Conservation (phyloP, 2,329 filamentous ascomycete genomes). For the Colletotrichum phormii region DNA sequence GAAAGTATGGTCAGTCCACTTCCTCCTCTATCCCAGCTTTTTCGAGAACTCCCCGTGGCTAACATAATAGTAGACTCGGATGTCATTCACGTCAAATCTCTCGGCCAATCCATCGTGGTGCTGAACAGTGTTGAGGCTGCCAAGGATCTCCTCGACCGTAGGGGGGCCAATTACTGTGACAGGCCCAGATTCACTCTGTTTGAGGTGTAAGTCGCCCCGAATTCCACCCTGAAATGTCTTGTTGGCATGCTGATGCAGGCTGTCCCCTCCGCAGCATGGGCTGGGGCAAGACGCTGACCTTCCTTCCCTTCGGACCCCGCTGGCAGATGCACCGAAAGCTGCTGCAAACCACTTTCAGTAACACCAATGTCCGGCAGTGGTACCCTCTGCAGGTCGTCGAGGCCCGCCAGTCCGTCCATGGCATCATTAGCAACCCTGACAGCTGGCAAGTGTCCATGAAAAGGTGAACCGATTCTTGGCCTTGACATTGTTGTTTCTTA, state of each 20-base stretch:
- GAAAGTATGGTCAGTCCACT: slow-evolving; percentile 65
- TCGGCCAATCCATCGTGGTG: slow-evolving; percentile 52
- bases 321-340: slow-evolving; percentile 58
- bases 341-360: slow-evolving; percentile 56
- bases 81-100: slow-evolving; percentile 45
- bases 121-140: slow-evolving; percentile 57
- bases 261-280: slow-evolving; percentile 48
- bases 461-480: slow-evolving; percentile 7
- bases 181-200: slow-evolving; percentile 58
- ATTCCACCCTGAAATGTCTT: not conserved
- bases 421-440: slow-evolving; percentile 37
- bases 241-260: slow-evolving; percentile 17
- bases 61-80: slow-evolving; percentile 40
- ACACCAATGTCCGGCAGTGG: slow-evolving; percentile 49
- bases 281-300: slow-evolving; percentile 59
- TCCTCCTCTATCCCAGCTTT: not conserved
- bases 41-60: not conserved
- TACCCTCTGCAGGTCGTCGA: slow-evolving; percentile 47
- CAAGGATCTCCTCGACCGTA: slow-evolving; percentile 56
- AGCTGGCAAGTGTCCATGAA: slow-evolving; percentile 39
- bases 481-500: not conserved
- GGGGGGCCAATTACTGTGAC: slow-evolving; percentile 57
- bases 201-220: slow-evolving; percentile 42
- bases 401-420: slow-evolving; percentile 43
- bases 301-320: slow-evolving; percentile 53